Percentiles rank a stretch among this genome's conserved stretches.
These are phyloP conservation scores for Baeospora myosura DNA, from an alignment of 1,284 basidiomycete species.

Conservation along the genomic window DNA sequence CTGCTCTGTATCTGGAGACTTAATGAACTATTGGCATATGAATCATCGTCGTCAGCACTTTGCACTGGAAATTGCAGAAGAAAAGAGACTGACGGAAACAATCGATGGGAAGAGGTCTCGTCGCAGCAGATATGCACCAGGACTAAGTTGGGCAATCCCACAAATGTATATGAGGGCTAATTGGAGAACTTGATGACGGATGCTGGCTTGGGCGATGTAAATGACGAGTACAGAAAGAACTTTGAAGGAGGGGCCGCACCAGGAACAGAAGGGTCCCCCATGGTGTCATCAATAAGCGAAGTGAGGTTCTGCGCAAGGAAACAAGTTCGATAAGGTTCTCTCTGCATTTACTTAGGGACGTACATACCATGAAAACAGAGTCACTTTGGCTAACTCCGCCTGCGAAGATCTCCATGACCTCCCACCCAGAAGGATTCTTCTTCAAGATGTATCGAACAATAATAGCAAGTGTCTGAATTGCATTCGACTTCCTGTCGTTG, in stretches of 20 bases:
- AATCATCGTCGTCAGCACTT: neutral
- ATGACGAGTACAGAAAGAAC: too few species aligned
- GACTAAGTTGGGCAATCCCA: slow-evolving; percentile 53
- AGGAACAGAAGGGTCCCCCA: slow-evolving; percentile 3
- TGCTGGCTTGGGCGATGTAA: slow-evolving; percentile 35
- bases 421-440: slow-evolving; percentile 57
- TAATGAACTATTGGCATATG: slow-evolving; percentile 37
- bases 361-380: slow-evolving; percentile 44
- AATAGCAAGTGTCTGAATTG: slow-evolving; percentile 42
- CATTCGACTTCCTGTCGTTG: slow-evolving; percentile 33
- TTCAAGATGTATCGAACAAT: slow-evolving; percentile 38
- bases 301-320: neutral
- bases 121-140: slow-evolving; percentile 60
- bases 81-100: slow-evolving; percentile 29
- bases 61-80: too few species aligned
- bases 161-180: slow-evolving; percentile 50
- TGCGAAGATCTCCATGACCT: slow-evolving; percentile 61
- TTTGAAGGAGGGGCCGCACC: slow-evolving; percentile 1
- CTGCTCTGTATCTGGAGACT: slow-evolving; percentile 41
- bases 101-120: slow-evolving; percentile 52
- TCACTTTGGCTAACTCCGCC: slow-evolving; percentile 53
- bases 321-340: too few species aligned
- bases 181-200: slow-evolving; percentile 50
- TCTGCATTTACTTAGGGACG: too few species aligned
- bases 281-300: neutral